Evolutionary conservation across 2,329 filamentous ascomycete genomes (phyloP), one percentile per base, ranked within the genome.

Genomic region (Calonectria honghensis): DNA sequence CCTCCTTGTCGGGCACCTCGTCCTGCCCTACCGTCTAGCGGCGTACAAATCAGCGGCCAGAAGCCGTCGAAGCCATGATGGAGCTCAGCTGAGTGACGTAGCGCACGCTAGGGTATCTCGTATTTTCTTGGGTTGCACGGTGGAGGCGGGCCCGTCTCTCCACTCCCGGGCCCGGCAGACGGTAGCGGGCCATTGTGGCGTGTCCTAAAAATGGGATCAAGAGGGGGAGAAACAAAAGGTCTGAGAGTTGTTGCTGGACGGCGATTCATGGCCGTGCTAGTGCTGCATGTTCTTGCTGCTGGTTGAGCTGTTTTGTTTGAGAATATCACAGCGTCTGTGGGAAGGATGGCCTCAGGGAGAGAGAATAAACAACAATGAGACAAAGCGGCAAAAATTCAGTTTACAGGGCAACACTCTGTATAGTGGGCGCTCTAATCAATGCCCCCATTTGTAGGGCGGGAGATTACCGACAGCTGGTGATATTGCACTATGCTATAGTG

Each of bases 51-150:
- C 61, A 45, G 65, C 68, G 76, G 70, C 77, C 67, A 74, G 63
- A 52, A 64, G 41, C 48, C 75, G 73, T 66, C 77, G 57, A 71
- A 73, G 61, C 45, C 70, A 57, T 57, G 70, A 61, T 41, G 65
- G 45, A 65, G 61, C 63, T 41, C 39, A 65, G 61, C 63, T 39
- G 68, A 77, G 77, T 80, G 78, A 80, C 78, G 78, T 80, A 76
- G 78, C 73, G 79, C 78, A 63, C 57, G 39, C 57, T 63, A 63
- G 57, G 57, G 68, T 69, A 78, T 79, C 79, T 80, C 78, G 78
- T 80, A 80, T 80, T 77, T 67, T 67, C 73, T 71, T 78, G 77
- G 70, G 66, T 54, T 68, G 67, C 51, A 39, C 65, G 68, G 32
- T 35, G 35, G 32, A 45, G 39, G 54, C 65, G 64, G 70, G 41